Evolutionary conservation across 257 asterid species (phyloP).

Genomic region (Solanum chmielewskii): DNA sequence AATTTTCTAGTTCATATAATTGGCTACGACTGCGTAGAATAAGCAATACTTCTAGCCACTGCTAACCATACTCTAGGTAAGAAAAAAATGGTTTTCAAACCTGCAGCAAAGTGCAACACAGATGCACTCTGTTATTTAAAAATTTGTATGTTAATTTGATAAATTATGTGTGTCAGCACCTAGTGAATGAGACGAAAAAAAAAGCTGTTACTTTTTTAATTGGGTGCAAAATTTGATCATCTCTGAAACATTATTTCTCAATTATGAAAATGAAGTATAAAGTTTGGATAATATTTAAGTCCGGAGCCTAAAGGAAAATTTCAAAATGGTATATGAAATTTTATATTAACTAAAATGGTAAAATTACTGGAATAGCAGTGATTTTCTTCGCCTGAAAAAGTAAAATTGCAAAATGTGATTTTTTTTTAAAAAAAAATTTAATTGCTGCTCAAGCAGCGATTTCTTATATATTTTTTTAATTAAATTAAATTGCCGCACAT

Average conservation of each 20-base stretch:
- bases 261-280: not conserved
- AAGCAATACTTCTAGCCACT: not conserved
- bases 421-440: too few relatives aligned
- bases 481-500: too few relatives aligned
- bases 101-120: not conserved
- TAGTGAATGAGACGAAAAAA: not conserved
- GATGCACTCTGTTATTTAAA: not conserved
- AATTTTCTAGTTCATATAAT: not conserved
- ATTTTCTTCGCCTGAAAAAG: too few relatives aligned
- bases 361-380: too few relatives aligned
- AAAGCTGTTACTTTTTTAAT: too few relatives aligned
- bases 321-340: too few relatives aligned
- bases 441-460: too few relatives aligned
- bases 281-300: not conserved
- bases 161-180: not conserved
- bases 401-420: too few relatives aligned
- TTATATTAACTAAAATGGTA: too few relatives aligned
- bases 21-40: not conserved
- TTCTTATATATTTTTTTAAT: too few relatives aligned
- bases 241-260: not conserved
- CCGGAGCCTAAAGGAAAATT: too few relatives aligned
- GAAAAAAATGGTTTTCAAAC: not conserved
- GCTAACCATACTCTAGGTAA: not conserved
- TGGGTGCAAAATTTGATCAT: not conserved
- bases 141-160: not conserved